Evolutionary conservation across 257 asterid species (phyloP).

Genomic region (Osmanthus fragrans): DNA sequence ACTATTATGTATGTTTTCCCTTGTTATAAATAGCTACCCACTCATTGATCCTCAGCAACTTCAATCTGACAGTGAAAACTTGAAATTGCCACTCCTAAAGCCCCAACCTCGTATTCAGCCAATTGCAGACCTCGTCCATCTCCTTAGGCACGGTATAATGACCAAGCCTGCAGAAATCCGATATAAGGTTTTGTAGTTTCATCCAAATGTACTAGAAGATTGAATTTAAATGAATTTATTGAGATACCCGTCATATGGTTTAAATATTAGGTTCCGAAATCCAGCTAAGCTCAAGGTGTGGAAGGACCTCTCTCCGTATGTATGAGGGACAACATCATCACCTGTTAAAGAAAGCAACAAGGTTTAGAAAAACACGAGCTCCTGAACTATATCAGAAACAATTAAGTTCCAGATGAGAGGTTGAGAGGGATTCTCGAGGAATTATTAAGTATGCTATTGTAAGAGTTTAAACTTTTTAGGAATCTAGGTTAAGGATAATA

Average conservation of each 20-base stretch:
- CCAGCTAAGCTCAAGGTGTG: slow-evolving; percentile 47
- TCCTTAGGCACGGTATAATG: slow-evolving; percentile 17
- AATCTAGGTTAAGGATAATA: neutral
- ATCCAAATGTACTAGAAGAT: neutral
- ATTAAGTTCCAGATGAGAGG: neutral
- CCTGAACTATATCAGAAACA: neutral
- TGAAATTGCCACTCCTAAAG: slow-evolving; percentile 25
- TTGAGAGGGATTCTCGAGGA: neutral
- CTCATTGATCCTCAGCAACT: slow-evolving; percentile 19
- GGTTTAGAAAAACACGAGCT: neutral
- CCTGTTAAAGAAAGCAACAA: slow-evolving; percentile 21
- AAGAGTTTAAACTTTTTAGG: neutral
- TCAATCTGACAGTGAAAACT: slow-evolving; percentile 14
- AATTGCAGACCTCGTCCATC: slow-evolving; percentile 14
- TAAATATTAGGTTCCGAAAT: slow-evolving; percentile 36
- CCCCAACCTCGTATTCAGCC: slow-evolving; percentile 10
- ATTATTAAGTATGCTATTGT: neutral
- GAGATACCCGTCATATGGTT: slow-evolving; percentile 40
- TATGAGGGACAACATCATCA: slow-evolving; percentile 47
- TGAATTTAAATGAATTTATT: neutral
- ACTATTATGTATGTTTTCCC: slow-evolving; percentile 33
- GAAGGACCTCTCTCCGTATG: slow-evolving; percentile 44
- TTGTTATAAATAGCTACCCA: slow-evolving; percentile 29
- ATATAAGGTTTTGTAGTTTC: neutral
- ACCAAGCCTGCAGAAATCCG: slow-evolving; percentile 13